These are phyloP conservation scores for Isoetes taiwanensis DNA, from an alignment of 75 land plant genomes.

Conservation along the genomic window DNA sequence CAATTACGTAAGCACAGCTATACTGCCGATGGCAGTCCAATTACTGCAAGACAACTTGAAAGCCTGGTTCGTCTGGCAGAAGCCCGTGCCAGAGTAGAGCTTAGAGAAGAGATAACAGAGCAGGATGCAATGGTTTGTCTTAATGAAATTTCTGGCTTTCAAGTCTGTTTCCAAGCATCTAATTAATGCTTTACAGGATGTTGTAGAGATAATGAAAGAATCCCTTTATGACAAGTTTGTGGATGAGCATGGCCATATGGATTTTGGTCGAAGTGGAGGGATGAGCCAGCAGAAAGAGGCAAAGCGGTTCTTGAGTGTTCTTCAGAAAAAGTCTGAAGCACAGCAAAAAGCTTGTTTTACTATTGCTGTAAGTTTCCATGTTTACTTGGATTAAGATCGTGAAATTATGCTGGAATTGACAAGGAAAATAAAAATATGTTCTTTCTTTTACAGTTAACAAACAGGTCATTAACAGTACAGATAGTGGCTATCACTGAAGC, in stretches of 20 bases:
- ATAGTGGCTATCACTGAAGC: too few species aligned
- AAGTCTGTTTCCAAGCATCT: not conserved
- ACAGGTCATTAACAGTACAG: too few species aligned
- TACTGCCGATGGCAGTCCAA: constrained; percentile 87
- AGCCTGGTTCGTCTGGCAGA: constrained; percentile 86
- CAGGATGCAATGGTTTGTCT: constrained; percentile 71
- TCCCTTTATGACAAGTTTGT: constrained; percentile 82
- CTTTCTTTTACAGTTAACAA: too few species aligned
- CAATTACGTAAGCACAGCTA: constrained; percentile 55
- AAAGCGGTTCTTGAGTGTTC: constrained; percentile 61
- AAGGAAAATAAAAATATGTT: too few species aligned
- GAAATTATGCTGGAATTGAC: too few species aligned
- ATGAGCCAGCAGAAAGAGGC: constrained; percentile 94
- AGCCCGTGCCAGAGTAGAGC: constrained; percentile 86
- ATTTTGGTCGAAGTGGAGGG: constrained; percentile 86
- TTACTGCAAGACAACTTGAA: constrained; percentile 89
- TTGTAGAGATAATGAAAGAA: constrained; percentile 88
- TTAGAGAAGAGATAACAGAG: constrained; percentile 74
- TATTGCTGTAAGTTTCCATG: constrained; percentile 44
- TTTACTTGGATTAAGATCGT: too few species aligned
- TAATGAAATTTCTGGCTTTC: not conserved
- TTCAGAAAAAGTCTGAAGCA: constrained; percentile 64
- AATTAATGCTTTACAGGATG: constrained; percentile 49
- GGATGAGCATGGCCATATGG: constrained; percentile 81
- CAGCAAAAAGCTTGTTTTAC: constrained; percentile 60